Percentiles rank a stretch among this genome's conserved stretches.
Evolutionary conservation across 345 rosid genomes (phyloP).

Genomic region (Combretum micranthum): DNA sequence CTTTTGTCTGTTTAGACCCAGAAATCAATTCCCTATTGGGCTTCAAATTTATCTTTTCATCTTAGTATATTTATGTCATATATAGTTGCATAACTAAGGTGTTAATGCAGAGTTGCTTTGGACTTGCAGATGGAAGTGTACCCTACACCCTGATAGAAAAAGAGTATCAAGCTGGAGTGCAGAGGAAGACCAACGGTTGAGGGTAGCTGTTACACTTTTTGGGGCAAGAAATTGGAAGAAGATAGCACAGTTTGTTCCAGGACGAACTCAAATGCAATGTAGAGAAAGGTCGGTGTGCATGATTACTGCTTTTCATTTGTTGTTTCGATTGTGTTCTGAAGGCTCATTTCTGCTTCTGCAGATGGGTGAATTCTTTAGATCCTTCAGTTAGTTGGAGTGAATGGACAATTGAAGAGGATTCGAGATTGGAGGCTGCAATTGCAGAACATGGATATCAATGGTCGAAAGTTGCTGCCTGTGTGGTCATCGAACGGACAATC

Average conservation of each 20-base stretch:
- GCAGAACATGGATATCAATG: constrained; percentile 58
- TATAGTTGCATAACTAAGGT: background rate
- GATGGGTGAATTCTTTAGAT: constrained; percentile 80
- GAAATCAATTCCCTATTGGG: too few relatives aligned
- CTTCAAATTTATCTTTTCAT: background rate
- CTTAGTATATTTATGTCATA: background rate
- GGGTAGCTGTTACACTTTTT: constrained; percentile 73
- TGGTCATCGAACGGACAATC: constrained; percentile 78
- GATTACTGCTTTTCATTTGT: constrained; percentile 7
- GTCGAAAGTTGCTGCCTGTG: constrained; percentile 61
- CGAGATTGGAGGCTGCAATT: constrained; percentile 51
- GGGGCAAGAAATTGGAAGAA: constrained; percentile 79
- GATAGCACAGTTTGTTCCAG: constrained; percentile 74
- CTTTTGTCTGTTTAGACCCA: too few relatives aligned
- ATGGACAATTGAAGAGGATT: constrained; percentile 86
- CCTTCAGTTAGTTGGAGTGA: constrained; percentile 49
- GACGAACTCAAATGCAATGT: constrained; percentile 72
- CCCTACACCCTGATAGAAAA: constrained; percentile 52
- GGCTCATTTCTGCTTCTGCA: constrained; percentile 19
- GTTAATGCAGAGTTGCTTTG: background rate
- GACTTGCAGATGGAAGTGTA: constrained; percentile 67
- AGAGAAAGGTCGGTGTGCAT: constrained; percentile 54
- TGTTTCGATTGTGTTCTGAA: constrained; percentile 8
- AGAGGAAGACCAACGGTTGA: constrained; percentile 68
- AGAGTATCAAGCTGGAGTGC: constrained; percentile 54